phyloP scores from a whole-genome alignment of 108 stramenopile species.

The Nitzschia sp. region DNA sequence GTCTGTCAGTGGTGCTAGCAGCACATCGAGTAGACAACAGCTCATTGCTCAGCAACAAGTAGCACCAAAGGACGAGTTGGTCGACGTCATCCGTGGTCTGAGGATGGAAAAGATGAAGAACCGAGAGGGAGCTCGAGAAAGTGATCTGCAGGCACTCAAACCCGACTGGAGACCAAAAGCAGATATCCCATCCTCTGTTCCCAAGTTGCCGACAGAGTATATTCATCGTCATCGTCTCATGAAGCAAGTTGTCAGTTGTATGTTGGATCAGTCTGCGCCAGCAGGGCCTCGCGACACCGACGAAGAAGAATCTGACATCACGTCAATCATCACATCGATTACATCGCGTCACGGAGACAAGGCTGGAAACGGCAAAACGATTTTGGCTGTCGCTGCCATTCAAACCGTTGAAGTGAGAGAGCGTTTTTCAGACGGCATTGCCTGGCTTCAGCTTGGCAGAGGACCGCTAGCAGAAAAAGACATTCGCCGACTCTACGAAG shows the following conservation, averaged over 20 bases:
- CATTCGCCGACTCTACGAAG: slow-evolving; percentile 81
- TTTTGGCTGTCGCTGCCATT: slow-evolving; percentile 84
- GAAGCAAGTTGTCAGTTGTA: slow-evolving; percentile 88
- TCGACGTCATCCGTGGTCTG: slow-evolving; percentile 81
- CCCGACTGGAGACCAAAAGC: slow-evolving; percentile 85
- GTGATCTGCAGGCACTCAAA: slow-evolving; percentile 60
- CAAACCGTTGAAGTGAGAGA: slow-evolving; percentile 87
- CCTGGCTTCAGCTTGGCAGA: slow-evolving; percentile 82
- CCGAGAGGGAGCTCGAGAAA: slow-evolving; percentile 48
- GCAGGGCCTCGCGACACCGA: slow-evolving; percentile 60
- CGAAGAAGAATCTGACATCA: slow-evolving; percentile 44
- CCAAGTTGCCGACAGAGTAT: slow-evolving; percentile 83
- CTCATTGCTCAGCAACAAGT: slow-evolving; percentile 25
- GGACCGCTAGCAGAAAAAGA: slow-evolving; percentile 75
- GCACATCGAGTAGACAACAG: slow-evolving; percentile 2
- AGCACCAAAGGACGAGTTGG: slow-evolving; percentile 78
- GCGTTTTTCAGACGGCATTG: slow-evolving; percentile 88
- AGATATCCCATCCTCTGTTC: slow-evolving; percentile 81
- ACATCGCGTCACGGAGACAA: slow-evolving; percentile 88
- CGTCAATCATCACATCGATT: slow-evolving; percentile 75
- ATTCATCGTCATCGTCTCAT: slow-evolving; percentile 86
- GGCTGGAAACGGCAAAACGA: slow-evolving; percentile 89
- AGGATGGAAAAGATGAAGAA: slow-evolving; percentile 75
- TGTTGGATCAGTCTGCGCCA: slow-evolving; percentile 56
- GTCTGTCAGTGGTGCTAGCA: slow-evolving; percentile 8